These are phyloP conservation scores for Dicorynia guianensis DNA, from an alignment of 306 rosid species.

Conservation along the genomic window DNA sequence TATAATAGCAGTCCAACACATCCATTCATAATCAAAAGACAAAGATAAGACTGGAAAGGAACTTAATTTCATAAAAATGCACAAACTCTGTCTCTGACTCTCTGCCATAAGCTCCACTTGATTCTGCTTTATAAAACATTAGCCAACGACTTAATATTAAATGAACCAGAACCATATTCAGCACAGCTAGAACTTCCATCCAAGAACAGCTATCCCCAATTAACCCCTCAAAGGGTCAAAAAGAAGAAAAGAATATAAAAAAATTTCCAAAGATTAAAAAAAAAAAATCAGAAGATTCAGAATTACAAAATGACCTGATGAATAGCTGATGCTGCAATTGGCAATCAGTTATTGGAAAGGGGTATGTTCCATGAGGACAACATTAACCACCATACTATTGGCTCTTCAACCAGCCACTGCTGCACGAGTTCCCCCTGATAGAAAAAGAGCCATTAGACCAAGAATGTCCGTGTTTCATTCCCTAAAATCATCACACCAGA, in stretches of 20 bases:
- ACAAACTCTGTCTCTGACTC: conserved; percentile 44
- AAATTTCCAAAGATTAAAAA: conserved; percentile 11
- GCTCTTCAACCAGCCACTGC: conserved; percentile 60
- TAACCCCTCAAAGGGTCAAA: conserved; percentile 50
- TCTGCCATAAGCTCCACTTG: conserved; percentile 45
- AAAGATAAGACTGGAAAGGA: conserved; percentile 31
- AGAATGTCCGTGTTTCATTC: conserved; percentile 25
- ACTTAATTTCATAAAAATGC: conserved; percentile 41
- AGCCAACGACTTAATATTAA: conserved; percentile 26
- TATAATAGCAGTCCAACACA: conserved; percentile 34
- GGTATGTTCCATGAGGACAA: conserved; percentile 48
- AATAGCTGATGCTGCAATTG: conserved; percentile 58
- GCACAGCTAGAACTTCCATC: conserved; percentile 43
- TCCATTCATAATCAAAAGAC: conserved; percentile 25
- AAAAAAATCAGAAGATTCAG: background rate
- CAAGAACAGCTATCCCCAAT: conserved; percentile 46
- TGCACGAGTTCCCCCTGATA: conserved; percentile 63
- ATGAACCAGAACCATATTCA: conserved; percentile 10
- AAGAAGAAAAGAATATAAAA: conserved; percentile 20
- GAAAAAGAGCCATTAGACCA: conserved; percentile 38
- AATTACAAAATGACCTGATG: conserved; percentile 48
- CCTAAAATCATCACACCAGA: conserved; percentile 16
- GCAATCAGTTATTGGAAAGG: conserved; percentile 56
- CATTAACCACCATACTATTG: conserved; percentile 16
- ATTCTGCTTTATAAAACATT: conserved; percentile 41